Evolutionary conservation across 345 rosid genomes (phyloP), one percentile per base, ranked within the genome.

Genomic region (Heritiera fomes): DNA sequence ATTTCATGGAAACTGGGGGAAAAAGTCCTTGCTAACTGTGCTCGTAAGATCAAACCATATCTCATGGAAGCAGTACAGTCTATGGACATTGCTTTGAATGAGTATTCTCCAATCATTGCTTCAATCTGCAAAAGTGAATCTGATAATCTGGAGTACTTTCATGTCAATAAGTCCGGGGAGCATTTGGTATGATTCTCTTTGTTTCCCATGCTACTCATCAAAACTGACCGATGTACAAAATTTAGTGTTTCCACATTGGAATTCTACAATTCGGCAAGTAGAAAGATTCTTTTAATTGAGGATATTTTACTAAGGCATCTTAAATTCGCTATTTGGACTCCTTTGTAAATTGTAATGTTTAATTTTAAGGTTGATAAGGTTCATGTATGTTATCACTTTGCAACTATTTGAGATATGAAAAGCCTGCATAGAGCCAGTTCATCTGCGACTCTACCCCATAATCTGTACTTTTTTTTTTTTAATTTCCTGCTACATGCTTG

Each of bases 61-160:
- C 85, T 93, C 80, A 78, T 84, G 83, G 87, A 88, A 80, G 90
- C 88, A 32, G 80, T 90, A 77, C 82, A 83, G 66, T 88, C 86
- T 30, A 64, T 45, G 49, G 77, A 84, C 63, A 77, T 83, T 77
- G 80, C 85, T 76, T 78, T 90, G 84, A 89, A 88, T 49, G 86
- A 88, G 71, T 93, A 88, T 86, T 82, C 92, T 82, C 83, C 91
- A 23, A 73, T 90, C 58, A 86, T 94, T 60, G 82, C 86, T 76
- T 82, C 81, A 55, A 80, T 91, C 75, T 91, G 88, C 75, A 82
- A 79, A 80, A 87, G 77, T 69, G 83, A 81, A 67, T 30, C 67
- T 55, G 70, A 43, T 78, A 78, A 56, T 18, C 56, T 58, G 62
- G 62, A 58, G 30, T 58, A 58, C 23, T n/a, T 2, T 58, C 30